These are phyloP conservation scores for Aspergillus chevalieri DNA, from an alignment of 2,329 filamentous ascomycete species.

Conservation along the genomic window DNA sequence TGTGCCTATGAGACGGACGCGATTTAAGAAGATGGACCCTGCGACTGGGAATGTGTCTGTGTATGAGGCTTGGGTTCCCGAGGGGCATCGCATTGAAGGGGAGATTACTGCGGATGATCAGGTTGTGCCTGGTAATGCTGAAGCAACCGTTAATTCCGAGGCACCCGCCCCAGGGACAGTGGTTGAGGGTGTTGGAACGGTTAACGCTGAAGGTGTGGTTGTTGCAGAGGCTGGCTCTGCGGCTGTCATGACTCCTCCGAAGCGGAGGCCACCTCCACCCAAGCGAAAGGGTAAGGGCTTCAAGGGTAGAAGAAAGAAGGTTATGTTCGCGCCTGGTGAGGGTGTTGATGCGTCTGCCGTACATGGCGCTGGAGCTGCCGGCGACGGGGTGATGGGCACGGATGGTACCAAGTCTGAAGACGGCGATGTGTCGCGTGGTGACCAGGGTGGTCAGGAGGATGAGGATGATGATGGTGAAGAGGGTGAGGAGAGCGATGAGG, in stretches of 20 bases:
- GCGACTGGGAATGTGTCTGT: constrained; percentile 72
- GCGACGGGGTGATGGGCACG: constrained; percentile 21
- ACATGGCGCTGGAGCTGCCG: constrained; percentile 32
- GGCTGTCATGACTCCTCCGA: constrained; percentile 43
- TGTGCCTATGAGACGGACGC: constrained; percentile 67
- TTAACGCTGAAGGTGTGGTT: constrained; percentile 56
- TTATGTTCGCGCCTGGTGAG: constrained; percentile 49
- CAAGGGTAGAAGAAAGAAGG: constrained; percentile 71
- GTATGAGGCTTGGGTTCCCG: constrained; percentile 73
- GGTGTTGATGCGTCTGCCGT: constrained; percentile 30
- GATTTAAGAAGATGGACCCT: constrained; percentile 70
- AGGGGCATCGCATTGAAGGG: constrained; percentile 73
- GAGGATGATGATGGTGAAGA: constrained; percentile 45
- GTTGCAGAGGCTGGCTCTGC: constrained; percentile 46
- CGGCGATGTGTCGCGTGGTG: constrained; percentile 42
- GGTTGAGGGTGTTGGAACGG: constrained; percentile 54
- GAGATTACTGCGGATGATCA: constrained; percentile 62
- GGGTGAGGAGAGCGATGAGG: constrained; percentile 45
- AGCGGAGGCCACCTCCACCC: constrained; percentile 65
- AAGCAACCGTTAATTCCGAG: constrained; percentile 28
- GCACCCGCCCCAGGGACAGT: constrained; percentile 52
- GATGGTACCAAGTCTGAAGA: constrained; percentile 37
- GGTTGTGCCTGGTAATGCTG: constrained; percentile 38
- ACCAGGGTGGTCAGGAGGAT: constrained; percentile 40
- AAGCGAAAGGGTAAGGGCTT: constrained; percentile 77